Percentiles rank a stretch among this genome's conserved stretches.
These are phyloP conservation scores for Malus orientalis DNA, from an alignment of 306 rosid genomes.

Conservation along the genomic window DNA sequence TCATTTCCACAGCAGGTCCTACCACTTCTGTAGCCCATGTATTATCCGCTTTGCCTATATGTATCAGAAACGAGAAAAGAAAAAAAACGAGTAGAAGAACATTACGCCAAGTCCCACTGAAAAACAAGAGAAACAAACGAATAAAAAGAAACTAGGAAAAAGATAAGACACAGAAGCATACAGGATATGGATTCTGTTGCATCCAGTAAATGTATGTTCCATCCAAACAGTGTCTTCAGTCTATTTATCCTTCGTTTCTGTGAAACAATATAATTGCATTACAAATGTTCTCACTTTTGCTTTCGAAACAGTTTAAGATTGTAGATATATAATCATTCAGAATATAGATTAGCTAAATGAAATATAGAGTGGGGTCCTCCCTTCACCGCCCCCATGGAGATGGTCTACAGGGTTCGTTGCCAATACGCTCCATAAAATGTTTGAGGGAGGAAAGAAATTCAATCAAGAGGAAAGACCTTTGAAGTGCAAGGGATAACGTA, in stretches of 20 bases:
- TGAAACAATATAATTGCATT: not conserved
- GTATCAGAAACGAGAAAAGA: not conserved
- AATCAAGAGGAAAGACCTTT: not conserved
- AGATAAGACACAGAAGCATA: slow-evolving; percentile 11
- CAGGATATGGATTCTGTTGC: slow-evolving; percentile 66
- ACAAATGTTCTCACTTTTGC: not conserved
- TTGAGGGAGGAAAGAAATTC: not conserved
- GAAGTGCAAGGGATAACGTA: not conserved
- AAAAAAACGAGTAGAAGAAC: not conserved
- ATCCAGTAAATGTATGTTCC: slow-evolving; percentile 66
- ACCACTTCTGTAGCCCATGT: slow-evolving; percentile 62
- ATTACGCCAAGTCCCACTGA: not conserved
- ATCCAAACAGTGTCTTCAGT: slow-evolving; percentile 59
- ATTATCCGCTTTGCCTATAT: slow-evolving; percentile 51
- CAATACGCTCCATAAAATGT: not conserved
- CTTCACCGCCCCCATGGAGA: no score
- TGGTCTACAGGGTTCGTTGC: no score
- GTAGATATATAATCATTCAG: not conserved
- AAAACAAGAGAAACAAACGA: not conserved
- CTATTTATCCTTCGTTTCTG: slow-evolving; percentile 76
- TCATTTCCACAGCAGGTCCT: slow-evolving; percentile 43
- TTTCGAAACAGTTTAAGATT: not conserved
- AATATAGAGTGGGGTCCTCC: not conserved
- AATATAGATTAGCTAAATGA: not conserved
- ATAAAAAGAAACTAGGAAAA: not conserved